Base-by-base conservation (phyloP, 108 stramenopile species). In the Cyclotella atomus region DNA sequence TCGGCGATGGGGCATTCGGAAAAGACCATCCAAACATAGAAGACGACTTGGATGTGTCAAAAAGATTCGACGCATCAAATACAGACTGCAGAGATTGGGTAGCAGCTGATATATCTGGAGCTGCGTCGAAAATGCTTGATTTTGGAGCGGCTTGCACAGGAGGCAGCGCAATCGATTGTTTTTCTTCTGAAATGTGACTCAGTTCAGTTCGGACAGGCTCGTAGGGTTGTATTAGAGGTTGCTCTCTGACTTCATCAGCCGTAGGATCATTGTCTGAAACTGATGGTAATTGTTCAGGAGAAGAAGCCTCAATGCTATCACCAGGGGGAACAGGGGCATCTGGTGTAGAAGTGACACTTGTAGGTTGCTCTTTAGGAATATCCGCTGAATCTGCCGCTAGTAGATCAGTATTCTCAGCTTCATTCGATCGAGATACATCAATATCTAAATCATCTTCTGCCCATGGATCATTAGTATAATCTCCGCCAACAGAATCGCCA, bases 61-160 rank as follows among this genome's bases (percentile, higher is more conserved):
- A 57, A 21, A 70, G 28, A 6, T 70, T 65, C 24, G 73, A 45
- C 28, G 73, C 65, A 36, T 65, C 65, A 75, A 75, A 59, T 15
- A 75, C 34, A n/a, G 64, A 75, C 19, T 61, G 59, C 46, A 71
- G 19, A 23, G 69, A 44, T 59, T 41, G 41, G n/a, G 69, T 44
- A 8, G 55, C 34, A 46, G 62, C 25, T 1, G 38, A 0, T 36
- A 47, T 50, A 28, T 62, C 29, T 54, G 38, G 8, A n/a, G 36
- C 56, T 9, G 28, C 54, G 4, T 41, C 54, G 14, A 33, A 54
- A 32, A 47, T 0, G n/a, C 9, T 43, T 25, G 38, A 45, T 10
- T 36, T 21, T 38, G 60, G 38, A 32, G 29, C 28, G 2, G 35
- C 34, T 10, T 61, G 9, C 38, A 9, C n/a, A n/a, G n/a, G n/a